phyloP scores from a whole-genome alignment of 2,329 filamentous ascomycete genomes.

The Didymellaceae sp. region DNA sequence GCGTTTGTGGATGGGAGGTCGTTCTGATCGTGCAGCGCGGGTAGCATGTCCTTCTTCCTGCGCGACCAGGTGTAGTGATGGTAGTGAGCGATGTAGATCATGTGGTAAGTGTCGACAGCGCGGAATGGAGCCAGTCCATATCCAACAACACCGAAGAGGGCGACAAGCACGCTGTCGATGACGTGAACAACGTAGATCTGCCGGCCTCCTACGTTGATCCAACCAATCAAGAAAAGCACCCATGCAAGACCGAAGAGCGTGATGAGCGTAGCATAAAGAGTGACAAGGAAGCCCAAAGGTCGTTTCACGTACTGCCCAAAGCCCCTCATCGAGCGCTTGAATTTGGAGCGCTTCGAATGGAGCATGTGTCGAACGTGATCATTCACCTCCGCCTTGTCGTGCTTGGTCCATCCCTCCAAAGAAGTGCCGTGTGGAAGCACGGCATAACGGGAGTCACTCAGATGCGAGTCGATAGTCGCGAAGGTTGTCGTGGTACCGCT shows the following conservation, averaged over 20 bases:
- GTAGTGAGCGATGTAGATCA: constrained; percentile 81
- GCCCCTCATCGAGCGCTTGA: constrained; percentile 79
- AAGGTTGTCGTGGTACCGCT: constrained; percentile 45
- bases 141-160: constrained; percentile 68
- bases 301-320: constrained; percentile 80
- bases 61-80: constrained; percentile 69
- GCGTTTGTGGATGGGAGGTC: constrained; percentile 64
- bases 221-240: constrained; percentile 90
- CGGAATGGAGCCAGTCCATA: constrained; percentile 73
- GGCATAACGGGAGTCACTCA: constrained; percentile 76
- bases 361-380: constrained; percentile 89
- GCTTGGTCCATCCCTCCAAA: constrained; percentile 75
- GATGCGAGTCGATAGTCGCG: constrained; percentile 69
- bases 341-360: constrained; percentile 78
- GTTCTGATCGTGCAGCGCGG: constrained; percentile 70
- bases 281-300: constrained; percentile 83
- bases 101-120: constrained; percentile 83
- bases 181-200: constrained; percentile 67
- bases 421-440: constrained; percentile 76
- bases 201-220: constrained; percentile 79
- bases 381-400: constrained; percentile 78
- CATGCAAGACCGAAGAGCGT: constrained; percentile 85
- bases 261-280: constrained; percentile 81
- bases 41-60: constrained; percentile 67
- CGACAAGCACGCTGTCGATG: constrained; percentile 65